Percentiles rank a stretch among this genome's conserved stretches.
Evolutionary conservation across 345 rosid genomes (phyloP).

Genomic region (Camelina neglecta): DNA sequence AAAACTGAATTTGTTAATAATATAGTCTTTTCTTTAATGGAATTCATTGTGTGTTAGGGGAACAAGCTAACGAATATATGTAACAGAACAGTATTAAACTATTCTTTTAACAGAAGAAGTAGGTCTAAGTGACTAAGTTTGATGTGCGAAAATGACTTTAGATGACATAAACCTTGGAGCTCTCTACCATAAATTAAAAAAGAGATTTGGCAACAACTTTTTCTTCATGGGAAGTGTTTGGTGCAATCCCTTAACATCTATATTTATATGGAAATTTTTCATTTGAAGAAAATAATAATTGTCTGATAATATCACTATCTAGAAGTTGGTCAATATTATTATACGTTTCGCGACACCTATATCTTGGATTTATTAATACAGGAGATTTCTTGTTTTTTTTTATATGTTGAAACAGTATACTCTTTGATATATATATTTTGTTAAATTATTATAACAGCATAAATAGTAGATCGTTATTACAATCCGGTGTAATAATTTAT

Average conservation of each 20-base stretch:
- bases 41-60: constrained; percentile 8
- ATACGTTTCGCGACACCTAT: constrained; percentile 9
- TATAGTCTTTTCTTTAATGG: not conserved
- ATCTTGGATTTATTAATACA: not conserved
- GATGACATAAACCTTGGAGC: constrained; percentile 25
- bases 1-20: not conserved
- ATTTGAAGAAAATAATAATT: not conserved
- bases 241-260: constrained; percentile 29
- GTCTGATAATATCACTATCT: constrained; percentile 5
- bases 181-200: constrained; percentile 37
- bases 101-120: constrained; percentile 31
- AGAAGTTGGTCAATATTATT: constrained; percentile 19
- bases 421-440: not conserved
- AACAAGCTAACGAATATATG: constrained; percentile 35
- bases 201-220: constrained; percentile 40
- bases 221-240: constrained; percentile 34
- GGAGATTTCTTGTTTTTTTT: not conserved
- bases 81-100: constrained; percentile 32
- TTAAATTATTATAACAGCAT: not conserved
- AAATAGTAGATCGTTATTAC: not conserved
- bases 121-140: constrained; percentile 38
- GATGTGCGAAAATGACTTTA: constrained; percentile 40
- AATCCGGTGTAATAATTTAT: not conserved
- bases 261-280: not conserved
- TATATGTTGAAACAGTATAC: not conserved